Evolutionary conservation across 2,329 filamentous ascomycete genomes (phyloP).

Genomic region (Blastomyces percursus): DNA sequence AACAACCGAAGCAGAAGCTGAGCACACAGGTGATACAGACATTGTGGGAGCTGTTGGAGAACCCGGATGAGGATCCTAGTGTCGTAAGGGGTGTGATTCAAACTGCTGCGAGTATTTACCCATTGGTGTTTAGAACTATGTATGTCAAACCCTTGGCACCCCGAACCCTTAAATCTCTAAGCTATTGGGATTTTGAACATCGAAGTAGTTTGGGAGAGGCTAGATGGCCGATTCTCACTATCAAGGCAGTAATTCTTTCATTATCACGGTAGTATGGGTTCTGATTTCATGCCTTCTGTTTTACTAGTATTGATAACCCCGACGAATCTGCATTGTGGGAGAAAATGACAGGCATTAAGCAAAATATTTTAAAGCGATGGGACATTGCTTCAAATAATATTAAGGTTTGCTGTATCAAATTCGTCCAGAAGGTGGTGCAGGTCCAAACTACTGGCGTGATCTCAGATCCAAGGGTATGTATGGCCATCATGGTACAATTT

Average conservation of each 20-base stretch:
- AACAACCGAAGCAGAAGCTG: constrained; percentile 69
- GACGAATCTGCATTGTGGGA: constrained; percentile 77
- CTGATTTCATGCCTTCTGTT: constrained; percentile 15
- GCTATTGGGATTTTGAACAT: constrained; percentile 13
- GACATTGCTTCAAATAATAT: constrained; percentile 65
- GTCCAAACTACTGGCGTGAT: constrained; percentile 79
- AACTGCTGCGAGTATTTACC: constrained; percentile 84
- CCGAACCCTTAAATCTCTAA: background rate
- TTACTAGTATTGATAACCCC: constrained; percentile 67
- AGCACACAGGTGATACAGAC: constrained; percentile 67
- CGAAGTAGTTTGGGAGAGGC: background rate
- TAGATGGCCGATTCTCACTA: background rate
- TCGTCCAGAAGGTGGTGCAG: constrained; percentile 83
- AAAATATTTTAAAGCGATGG: constrained; percentile 79
- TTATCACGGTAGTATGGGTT: constrained; percentile 9
- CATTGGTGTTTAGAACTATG: constrained; percentile 86
- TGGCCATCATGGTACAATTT: background rate
- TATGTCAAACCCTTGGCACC: constrained; percentile 45
- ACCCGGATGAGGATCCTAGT: constrained; percentile 61
- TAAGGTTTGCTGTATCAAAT: constrained; percentile 92
- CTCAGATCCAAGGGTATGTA: constrained; percentile 67
- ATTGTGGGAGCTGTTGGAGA: constrained; percentile 58
- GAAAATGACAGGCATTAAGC: constrained; percentile 77
- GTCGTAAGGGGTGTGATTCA: constrained; percentile 83
- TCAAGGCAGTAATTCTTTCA: constrained; percentile 10